Evolutionary conservation across 352 stramenopile species (phyloP).

Genomic region (Pythium brassicae): DNA sequence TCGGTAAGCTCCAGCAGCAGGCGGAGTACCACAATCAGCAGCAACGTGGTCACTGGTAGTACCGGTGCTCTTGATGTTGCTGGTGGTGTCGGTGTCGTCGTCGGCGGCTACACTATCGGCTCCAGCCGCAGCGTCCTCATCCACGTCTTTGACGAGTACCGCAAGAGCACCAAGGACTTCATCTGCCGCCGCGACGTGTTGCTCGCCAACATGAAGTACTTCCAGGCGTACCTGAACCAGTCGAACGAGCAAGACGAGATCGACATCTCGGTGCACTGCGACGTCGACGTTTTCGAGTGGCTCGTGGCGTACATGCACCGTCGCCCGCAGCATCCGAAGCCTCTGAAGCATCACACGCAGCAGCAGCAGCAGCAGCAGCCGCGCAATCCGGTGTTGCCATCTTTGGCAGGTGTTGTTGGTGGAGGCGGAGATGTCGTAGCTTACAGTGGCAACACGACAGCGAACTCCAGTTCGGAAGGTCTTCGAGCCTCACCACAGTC

Average conservation of each 20-base stretch:
- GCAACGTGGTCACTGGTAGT: too few relatives aligned
- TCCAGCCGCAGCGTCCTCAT: conserved; percentile 64
- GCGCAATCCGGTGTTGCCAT: not conserved
- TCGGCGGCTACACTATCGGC: not conserved
- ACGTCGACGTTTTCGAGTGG: conserved; percentile 91
- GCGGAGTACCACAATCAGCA: too few relatives aligned
- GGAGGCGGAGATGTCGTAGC: not conserved
- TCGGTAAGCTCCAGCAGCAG: too few relatives aligned
- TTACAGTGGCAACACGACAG: not conserved
- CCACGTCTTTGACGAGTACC: conserved; percentile 88
- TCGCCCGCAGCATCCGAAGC: too few relatives aligned
- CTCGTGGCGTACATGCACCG: conserved; percentile 79
- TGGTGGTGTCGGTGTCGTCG: not conserved
- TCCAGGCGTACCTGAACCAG: conserved; percentile 76
- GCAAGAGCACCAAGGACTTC: conserved; percentile 85
- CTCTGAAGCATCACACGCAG: too few relatives aligned
- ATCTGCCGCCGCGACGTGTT: conserved; percentile 72
- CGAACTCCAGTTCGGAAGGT: too few relatives aligned
- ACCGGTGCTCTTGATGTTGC: too few relatives aligned
- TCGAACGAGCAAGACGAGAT: conserved; percentile 85
- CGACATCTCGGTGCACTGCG: conserved; percentile 91
- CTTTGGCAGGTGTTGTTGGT: not conserved
- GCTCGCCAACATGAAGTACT: conserved; percentile 90
- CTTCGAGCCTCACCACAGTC: too few relatives aligned
- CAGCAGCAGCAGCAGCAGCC: conserved; percentile 22